Evolutionary conservation across 371 early-diverging fungal species (phyloP), one percentile per base, ranked within the genome.

Genomic region (Circinella umbellata): DNA sequence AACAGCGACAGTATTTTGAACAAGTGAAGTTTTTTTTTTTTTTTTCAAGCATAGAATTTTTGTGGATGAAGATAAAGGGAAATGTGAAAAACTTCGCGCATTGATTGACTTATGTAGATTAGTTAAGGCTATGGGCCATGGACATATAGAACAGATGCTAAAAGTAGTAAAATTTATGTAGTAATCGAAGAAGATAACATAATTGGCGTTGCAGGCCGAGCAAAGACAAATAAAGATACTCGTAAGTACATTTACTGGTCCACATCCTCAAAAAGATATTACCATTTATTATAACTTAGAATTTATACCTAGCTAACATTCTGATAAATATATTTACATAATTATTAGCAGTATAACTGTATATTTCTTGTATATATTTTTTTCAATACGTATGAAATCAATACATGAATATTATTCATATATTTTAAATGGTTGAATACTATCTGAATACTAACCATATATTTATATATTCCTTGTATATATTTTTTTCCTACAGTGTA

Each of bases 11-110:
- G 34, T 55, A 55, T 20, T 9, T 55, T 55, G 57, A 34, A 34
- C 8, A 55, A 27, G 27, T 55, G 27, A 55, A 55, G 57, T 55
- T 27, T 34, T 55, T 55, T n/a, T 55, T 55, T n/a, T n/a, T n/a
- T n/a, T n/a, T n/a, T n/a, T n/a, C 34, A 35, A 18, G 8, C 57
- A 55, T 34, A 4, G 6, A 4, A 7, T n/a, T n/a, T 15, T 49
- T 8, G 4, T 49, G 15, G 10, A 34, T 35, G 57, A 34, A 9
- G 35, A 55, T n/a, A n/a, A n/a, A n/a, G n/a, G n/a, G n/a, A n/a
- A n/a, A n/a, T n/a, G n/a, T n/a, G n/a, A n/a, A n/a, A 18, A 35
- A n/a, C 9, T 55, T 4, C 35, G 11, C 3, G 57, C 57, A 34
- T 55, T 55, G 3, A 34, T 55, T n/a, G 34, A 55, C 4, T 3